Percentiles rank a stretch among this genome's conserved stretches.
phyloP scores from a whole-genome alignment of 2,329 filamentous ascomycete species.

The Chaetomium globosum region DNA sequence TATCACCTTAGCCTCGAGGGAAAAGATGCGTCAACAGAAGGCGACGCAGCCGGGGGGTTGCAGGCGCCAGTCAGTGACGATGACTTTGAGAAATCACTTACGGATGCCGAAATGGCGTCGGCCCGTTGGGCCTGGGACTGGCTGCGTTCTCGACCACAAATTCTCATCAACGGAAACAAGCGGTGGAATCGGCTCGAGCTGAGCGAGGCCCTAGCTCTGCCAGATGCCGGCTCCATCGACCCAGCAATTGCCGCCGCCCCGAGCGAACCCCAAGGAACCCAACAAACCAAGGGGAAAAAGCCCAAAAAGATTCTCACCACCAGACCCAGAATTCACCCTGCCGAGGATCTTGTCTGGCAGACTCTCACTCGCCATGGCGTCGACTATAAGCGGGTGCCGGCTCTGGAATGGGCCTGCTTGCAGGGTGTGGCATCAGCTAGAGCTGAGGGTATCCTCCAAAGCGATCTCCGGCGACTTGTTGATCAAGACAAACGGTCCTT shows the following conservation, averaged over 20 bases:
- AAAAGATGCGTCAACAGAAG: conserved; percentile 24
- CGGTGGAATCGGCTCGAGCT: conserved; percentile 46
- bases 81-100: conserved; percentile 30
- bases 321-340: conserved; percentile 50
- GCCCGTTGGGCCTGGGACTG: conserved; percentile 49
- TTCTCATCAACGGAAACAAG: conserved; percentile 45
- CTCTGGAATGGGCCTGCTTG: conserved; percentile 61
- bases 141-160: conserved; percentile 46
- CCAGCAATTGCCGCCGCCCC: conserved; percentile 11
- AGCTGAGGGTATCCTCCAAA: conserved; percentile 61
- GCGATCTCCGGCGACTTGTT: conserved; percentile 59
- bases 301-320: conserved; percentile 33
- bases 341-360: conserved; percentile 61
- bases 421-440: conserved; percentile 60
- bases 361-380: conserved; percentile 61
- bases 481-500: conserved; percentile 66
- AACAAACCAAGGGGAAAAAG: conserved; percentile 25
- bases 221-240: conserved; percentile 37
- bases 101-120: conserved; percentile 42
- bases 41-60: conserved; percentile 5
- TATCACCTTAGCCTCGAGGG: conserved; percentile 32
- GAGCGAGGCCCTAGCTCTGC: conserved; percentile 46
- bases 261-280: neutral
- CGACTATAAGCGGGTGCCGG: conserved; percentile 61
- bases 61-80: conserved; percentile 18